These are phyloP conservation scores for Acanthamoeba royreba DNA, from an alignment of 208 protist genomes.

Conservation along the genomic window DNA sequence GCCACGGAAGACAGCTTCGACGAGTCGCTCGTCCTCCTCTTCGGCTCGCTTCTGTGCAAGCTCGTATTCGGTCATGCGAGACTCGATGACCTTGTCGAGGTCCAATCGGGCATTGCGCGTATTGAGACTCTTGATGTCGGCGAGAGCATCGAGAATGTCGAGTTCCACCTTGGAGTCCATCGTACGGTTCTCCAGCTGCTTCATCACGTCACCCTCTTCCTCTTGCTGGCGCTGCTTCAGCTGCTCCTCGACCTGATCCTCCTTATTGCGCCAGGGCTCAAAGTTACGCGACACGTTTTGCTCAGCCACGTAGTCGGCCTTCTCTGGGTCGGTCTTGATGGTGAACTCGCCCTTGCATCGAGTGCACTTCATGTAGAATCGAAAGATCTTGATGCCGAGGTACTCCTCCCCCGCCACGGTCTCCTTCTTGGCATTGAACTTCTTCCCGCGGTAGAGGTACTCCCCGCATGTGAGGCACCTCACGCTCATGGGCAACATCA, in stretches of 20 bases:
- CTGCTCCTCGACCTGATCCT: neutral
- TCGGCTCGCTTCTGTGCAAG: neutral
- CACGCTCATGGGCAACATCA: conserved; percentile 86
- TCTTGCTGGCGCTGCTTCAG: conserved; percentile 24
- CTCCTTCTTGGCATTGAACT: conserved; percentile 85
- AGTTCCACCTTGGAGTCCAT: conserved; percentile 42
- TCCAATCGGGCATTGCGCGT: conserved; percentile 9
- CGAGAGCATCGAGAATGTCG: conserved; percentile 39
- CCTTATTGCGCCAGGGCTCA: conserved; percentile 76
- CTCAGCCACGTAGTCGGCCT: conserved; percentile 82
- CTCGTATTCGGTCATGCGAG: neutral
- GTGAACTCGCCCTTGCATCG: conserved; percentile 79
- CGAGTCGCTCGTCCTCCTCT: conserved; percentile 12
- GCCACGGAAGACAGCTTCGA: neutral
- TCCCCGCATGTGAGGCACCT: conserved; percentile 80
- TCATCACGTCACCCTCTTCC: conserved; percentile 49
- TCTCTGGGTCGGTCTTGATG: conserved; percentile 86
- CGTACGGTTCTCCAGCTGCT: conserved; percentile 37
- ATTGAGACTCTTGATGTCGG: conserved; percentile 41
- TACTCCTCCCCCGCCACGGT: conserved; percentile 78
- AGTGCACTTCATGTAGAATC: conserved; percentile 84
- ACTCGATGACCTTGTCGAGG: conserved; percentile 10
- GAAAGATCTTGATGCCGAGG: conserved; percentile 79
- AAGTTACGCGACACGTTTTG: conserved; percentile 72
- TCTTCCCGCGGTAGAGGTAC: conserved; percentile 80